A percentile compares a stretch with the other conserved stretches of the same genome.
Evolutionary conservation across 2,329 filamentous ascomycete genomes (phyloP).

Genomic region (Graphiopsis chlorocephala): DNA sequence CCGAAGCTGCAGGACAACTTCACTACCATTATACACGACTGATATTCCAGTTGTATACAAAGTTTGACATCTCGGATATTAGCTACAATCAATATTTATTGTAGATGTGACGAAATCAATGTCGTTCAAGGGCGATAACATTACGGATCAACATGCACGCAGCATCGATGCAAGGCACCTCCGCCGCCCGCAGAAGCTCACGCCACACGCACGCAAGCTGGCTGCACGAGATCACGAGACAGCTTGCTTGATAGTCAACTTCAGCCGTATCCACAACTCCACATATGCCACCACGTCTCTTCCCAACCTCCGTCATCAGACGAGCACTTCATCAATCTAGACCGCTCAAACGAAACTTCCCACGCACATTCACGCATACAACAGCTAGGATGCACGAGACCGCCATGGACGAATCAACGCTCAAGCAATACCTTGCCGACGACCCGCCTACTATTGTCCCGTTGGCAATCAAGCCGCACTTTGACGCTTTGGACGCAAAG

Average conservation of each 20-base stretch:
- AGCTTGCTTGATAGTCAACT: neutral
- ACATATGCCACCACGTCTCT: constrained; percentile 11
- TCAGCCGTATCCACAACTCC: neutral
- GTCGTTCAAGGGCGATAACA: neutral
- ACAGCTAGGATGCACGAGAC: constrained; percentile 20
- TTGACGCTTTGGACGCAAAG: constrained; percentile 69
- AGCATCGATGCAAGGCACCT: constrained; percentile 1
- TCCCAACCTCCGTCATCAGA: constrained; percentile 4
- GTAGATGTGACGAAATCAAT: too few species aligned
- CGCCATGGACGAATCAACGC: constrained; percentile 43
- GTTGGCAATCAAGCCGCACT: constrained; percentile 89
- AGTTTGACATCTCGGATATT: neutral
- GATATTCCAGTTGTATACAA: neutral
- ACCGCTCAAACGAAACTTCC: neutral
- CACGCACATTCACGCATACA: neutral
- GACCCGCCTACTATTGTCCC: constrained; percentile 83
- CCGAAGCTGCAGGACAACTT: neutral
- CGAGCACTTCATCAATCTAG: constrained; percentile 1
- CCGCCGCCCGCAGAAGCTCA: constrained; percentile 6
- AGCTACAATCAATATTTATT: too few species aligned
- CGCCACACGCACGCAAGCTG: neutral
- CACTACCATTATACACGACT: neutral
- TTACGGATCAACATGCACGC: neutral
- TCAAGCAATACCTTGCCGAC: constrained; percentile 81
- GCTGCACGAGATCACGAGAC: constrained; percentile 1